Percentiles rank a stretch among this genome's conserved stretches.
These are phyloP conservation scores for Arachis hypogaea DNA, from an alignment of 306 rosid species.

Conservation along the genomic window DNA sequence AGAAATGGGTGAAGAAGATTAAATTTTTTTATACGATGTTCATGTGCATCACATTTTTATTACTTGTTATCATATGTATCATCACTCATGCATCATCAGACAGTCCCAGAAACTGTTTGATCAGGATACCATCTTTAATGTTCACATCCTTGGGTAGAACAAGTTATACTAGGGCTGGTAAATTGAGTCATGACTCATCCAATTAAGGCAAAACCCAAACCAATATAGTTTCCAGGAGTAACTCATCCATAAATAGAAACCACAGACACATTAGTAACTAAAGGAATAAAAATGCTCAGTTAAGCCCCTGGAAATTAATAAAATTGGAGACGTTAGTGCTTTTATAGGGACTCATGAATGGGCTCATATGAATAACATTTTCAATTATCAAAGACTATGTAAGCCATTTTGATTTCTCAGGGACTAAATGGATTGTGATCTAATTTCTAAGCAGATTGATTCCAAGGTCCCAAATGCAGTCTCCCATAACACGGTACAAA, in stretches of 20 bases:
- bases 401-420: not conserved
- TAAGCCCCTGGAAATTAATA: no score
- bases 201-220: not conserved
- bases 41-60: not conserved
- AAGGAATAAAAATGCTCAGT: no score
- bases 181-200: not conserved
- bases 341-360: no score
- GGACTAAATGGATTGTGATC: not conserved
- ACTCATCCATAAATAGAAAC: no score
- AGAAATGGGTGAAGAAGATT: not conserved
- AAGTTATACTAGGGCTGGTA: not conserved
- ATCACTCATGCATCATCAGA: not conserved
- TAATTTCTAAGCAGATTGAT: no score
- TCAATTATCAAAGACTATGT: not conserved
- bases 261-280: no score
- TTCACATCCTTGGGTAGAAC: not conserved
- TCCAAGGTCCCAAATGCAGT: not conserved
- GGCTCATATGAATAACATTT: no score
- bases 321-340: no score
- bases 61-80: not conserved
- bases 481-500: not conserved
- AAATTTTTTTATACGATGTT: not conserved
- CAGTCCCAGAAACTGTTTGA: not conserved
- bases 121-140: not conserved
- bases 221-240: not conserved